A percentile compares a stretch with the other conserved stretches of the same genome.
phyloP scores from a whole-genome alignment of 2,329 filamentous ascomycete species.

The Aspergillus calidoustus region DNA sequence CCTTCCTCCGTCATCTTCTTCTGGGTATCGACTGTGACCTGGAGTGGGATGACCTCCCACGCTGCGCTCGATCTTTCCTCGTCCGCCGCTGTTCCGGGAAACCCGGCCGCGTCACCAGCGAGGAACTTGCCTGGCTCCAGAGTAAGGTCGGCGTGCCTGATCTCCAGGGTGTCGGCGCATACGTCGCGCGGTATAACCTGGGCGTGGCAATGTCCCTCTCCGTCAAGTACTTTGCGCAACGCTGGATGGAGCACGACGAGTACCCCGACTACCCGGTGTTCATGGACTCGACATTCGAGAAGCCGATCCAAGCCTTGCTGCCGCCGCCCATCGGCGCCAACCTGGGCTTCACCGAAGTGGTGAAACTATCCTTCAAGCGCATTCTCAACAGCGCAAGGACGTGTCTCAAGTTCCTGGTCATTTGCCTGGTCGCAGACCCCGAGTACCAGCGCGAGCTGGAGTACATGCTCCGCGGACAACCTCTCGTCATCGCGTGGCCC shows the following conservation, averaged over 20 bases:
- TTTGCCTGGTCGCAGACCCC: slow-evolving; percentile 56
- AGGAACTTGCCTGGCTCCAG: slow-evolving; percentile 49
- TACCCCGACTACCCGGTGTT: slow-evolving; percentile 23
- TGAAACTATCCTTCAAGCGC: slow-evolving; percentile 48
- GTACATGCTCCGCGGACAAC: slow-evolving; percentile 43
- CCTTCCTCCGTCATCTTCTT: slow-evolving; percentile 19
- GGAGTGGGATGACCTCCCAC: slow-evolving; percentile 21
- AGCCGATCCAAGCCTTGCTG: slow-evolving; percentile 37
- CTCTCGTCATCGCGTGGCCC: slow-evolving; percentile 39
- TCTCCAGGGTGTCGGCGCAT: slow-evolving; percentile 40
- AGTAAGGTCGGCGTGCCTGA: slow-evolving; percentile 35
- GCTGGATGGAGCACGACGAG: slow-evolving; percentile 15
- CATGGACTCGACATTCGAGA: slow-evolving; percentile 28
- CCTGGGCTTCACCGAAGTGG: slow-evolving; percentile 16
- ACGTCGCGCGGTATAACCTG: slow-evolving; percentile 54
- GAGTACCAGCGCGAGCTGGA: slow-evolving; percentile 57
- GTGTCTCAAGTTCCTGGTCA: slow-evolving; percentile 52
- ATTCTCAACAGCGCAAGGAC: slow-evolving; percentile 28
- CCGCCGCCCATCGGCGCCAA: slow-evolving; percentile 15
- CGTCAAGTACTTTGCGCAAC: slow-evolving; percentile 30
- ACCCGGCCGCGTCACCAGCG: slow-evolving; percentile 43
- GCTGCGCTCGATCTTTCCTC: slow-evolving; percentile 11
- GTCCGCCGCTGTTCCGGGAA: slow-evolving; percentile 51
- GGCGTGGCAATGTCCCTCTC: slow-evolving; percentile 41
- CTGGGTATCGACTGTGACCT: slow-evolving; percentile 21